Evolutionary conservation across 345 rosid genomes (phyloP).

Genomic region (Tarenaya hassleriana): DNA sequence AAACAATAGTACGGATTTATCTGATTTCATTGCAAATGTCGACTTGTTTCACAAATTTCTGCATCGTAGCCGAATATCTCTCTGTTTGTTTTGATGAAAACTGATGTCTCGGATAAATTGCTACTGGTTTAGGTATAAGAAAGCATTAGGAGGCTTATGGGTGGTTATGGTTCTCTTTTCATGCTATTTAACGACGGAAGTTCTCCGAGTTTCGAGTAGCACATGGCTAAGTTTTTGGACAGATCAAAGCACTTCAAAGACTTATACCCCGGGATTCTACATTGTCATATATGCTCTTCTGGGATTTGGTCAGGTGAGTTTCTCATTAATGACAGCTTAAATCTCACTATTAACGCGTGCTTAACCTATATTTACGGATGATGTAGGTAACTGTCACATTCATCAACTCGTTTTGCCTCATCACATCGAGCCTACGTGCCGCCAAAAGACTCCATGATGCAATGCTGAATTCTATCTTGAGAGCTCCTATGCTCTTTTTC

Average conservation of each 20-base stretch:
- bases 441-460: conserved; percentile 77
- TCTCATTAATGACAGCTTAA: conserved; percentile 10
- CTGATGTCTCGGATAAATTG: conserved; percentile 1
- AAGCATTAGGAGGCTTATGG: conserved; percentile 89
- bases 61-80: neutral
- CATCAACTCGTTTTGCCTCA: conserved; percentile 79
- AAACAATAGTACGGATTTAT: too few species aligned
- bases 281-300: conserved; percentile 61
- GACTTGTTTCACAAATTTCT: neutral
- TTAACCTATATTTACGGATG: conserved; percentile 4
- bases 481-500: conserved; percentile 94
- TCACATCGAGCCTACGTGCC: conserved; percentile 73
- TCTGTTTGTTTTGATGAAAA: neutral
- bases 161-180: conserved; percentile 63
- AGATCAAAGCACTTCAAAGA: conserved; percentile 51
- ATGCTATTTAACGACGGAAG: conserved; percentile 73
- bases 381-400: conserved; percentile 71
- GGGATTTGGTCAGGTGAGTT: conserved; percentile 69
- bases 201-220: conserved; percentile 79
- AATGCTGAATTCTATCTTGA: conserved; percentile 66
- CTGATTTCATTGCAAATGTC: too few species aligned
- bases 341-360: neutral
- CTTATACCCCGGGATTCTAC: conserved; percentile 52
- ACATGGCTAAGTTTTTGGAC: conserved; percentile 95
- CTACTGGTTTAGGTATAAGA: conserved; percentile 61